Evolutionary conservation across 1,139 yeast genomes (phyloP).

Genomic region (Diutina ranongensis): DNA sequence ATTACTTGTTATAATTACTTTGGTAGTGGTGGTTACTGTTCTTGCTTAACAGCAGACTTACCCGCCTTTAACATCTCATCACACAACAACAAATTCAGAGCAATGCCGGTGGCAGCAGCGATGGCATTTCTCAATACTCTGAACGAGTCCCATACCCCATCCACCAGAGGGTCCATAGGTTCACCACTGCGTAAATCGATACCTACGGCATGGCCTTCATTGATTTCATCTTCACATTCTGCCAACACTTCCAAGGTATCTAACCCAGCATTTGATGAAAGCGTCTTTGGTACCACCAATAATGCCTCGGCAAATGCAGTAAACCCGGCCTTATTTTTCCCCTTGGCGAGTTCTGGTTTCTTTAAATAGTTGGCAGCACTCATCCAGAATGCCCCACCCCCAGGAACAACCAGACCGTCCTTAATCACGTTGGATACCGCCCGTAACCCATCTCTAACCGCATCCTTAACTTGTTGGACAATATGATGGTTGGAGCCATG

Average conservation of each 20-base stretch:
- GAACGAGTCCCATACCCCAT: slow-evolving; percentile 95
- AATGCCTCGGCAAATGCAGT: slow-evolving; percentile 91
- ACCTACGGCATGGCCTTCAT: slow-evolving; percentile 78
- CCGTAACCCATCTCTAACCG: slow-evolving; percentile 92
- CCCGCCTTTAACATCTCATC: slow-evolving; percentile 97
- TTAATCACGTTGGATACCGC: slow-evolving; percentile 87
- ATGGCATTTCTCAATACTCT: slow-evolving; percentile 89
- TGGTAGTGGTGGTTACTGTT: too few relatives aligned
- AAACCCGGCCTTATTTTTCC: slow-evolving; percentile 82
- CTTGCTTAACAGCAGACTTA: slow-evolving; percentile 73
- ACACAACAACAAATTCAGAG: slow-evolving; percentile 82
- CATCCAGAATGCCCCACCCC: slow-evolving; percentile 93
- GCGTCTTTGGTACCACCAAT: slow-evolving; percentile 83
- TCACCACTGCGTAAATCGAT: slow-evolving; percentile 87
- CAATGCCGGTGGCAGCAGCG: slow-evolving; percentile 88
- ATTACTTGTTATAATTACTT: too few relatives aligned
- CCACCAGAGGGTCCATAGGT: slow-evolving; percentile 89
- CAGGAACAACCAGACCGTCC: slow-evolving; percentile 82
- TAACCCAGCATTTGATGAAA: slow-evolving; percentile 86
- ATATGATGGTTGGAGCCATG: slow-evolving; percentile 89
- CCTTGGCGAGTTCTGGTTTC: slow-evolving; percentile 53
- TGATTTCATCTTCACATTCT: slow-evolving; percentile 81
- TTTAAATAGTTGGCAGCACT: slow-evolving; percentile 64
- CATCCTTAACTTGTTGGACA: slow-evolving; percentile 88
- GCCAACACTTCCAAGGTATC: slow-evolving; percentile 87